Evolutionary conservation across 2,329 filamentous ascomycete genomes (phyloP), one percentile per base, ranked within the genome.

Genomic region (Microsporum audouinii): DNA sequence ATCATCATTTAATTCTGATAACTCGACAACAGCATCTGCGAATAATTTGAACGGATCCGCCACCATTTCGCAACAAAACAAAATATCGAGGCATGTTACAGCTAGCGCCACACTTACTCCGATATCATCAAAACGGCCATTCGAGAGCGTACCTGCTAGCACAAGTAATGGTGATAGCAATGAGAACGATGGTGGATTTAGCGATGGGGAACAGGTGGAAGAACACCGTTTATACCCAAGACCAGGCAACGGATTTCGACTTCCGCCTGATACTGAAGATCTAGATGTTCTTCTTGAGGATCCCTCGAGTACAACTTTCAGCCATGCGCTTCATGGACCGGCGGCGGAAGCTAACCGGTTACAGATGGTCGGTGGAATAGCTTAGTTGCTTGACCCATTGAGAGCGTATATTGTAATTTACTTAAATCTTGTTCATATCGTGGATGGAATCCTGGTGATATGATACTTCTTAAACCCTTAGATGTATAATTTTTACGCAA

Each of bases 171-270:
- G 39, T 31, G 27, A 36, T 23, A 29, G 17, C 5, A 41, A 65
- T 34, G 69, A 66, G 8, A 65, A 68, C 17, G 17, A 23, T 12
- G 67, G 70, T 49, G 71, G 74, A 45, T 71, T 72, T 8, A 74
- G 75, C 53, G 78, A 78, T 53, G 51, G 10, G 4, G 51, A 55
- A n/a, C 72, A 80, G 63, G 79, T 83, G 55, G 75, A 77, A 39
- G 80, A 81, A 53, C 83, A 84, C 66, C 79, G 82, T 33, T 78
- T 84, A 49, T 87, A 87, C 65, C 84, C 84, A 0, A 80, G 80
- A 64, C 76, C 84, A 5, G 85, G 85, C 1, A 79, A 84, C 60
- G 85, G 85, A 1, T 74, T 88, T 33, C 79, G 77, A 29, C 68
- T 87, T 23, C 77, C 80, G 5, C 78, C 79, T 0, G 82, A 86